Evolutionary conservation across 768 basidiomycete genomes (phyloP), one percentile per base, ranked within the genome.

Genomic region (Boletus insuetus): DNA sequence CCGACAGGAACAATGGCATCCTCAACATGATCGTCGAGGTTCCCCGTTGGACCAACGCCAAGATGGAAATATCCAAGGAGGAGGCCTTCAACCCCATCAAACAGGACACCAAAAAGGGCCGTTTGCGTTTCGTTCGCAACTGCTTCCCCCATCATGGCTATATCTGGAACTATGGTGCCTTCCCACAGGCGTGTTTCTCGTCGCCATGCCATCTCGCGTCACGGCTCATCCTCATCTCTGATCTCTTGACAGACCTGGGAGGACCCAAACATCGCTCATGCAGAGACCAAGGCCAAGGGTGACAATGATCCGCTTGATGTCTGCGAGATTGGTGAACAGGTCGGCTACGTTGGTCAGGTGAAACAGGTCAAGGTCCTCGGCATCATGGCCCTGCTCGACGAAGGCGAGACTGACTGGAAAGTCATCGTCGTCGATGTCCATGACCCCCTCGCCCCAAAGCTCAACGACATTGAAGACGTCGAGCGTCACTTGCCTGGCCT

Each of bases 361-460:
- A 99, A 98, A 80, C 97, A 98, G 75, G 97, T 99, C 84, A 99
- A 99, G 81, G 91, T 99, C 62, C 91, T 99, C 67, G 97, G 97
- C 58, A 96, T 98, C 84, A 98, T 98, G 96, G 97, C 97, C 54
- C 82, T 98, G 55, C 87, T 98, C 63, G 97, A 99, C 70, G 97
- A 98, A 73, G 97, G 97, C 66, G 97, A 98, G 80, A 98, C 97
- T 62, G 97, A 98, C 80, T 99, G 97, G 97, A 99, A 99, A 77
- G 91, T 99, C 78, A 85, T 99, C 74, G 97, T 96, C 71, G 93
- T 98, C 62, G 97, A 98, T 71, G 83, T 97, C 58, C 83, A 85
- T 63, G 97, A 98, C 72, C 96, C 97, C 41, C 87, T 98, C 58
- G 97, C 97, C 16, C 80, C 90, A 69, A 92, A 96, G 75, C 82